phyloP scores from a whole-genome alignment of 1,284 basidiomycete genomes.

The Boletus semigastroideus region DNA sequence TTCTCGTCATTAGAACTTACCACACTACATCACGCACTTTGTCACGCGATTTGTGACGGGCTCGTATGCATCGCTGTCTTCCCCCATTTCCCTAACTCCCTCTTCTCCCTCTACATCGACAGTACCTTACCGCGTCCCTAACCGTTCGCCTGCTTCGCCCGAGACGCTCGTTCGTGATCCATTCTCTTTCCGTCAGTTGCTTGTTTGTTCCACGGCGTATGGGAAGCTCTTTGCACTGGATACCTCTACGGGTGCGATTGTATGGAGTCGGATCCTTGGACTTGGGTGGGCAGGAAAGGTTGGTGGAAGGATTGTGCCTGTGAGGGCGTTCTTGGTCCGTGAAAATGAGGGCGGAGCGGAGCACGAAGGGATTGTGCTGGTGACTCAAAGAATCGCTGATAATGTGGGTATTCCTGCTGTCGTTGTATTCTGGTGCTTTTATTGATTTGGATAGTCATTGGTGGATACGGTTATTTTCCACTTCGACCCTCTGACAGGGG shows the following conservation, averaged over 20 bases:
- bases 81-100: slow-evolving; percentile 34
- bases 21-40: slow-evolving; percentile 69
- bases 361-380: slow-evolving; percentile 51
- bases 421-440: background rate
- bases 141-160: slow-evolving; percentile 30
- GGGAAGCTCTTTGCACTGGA: slow-evolving; percentile 87
- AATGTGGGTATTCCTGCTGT: slow-evolving; percentile 49
- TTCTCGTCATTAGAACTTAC: slow-evolving; percentile 56
- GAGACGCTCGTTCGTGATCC: slow-evolving; percentile 61
- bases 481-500: slow-evolving; percentile 76
- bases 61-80: slow-evolving; percentile 48
- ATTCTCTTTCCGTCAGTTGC: slow-evolving; percentile 87
- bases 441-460: slow-evolving; percentile 35
- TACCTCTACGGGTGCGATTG: slow-evolving; percentile 68
- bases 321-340: slow-evolving; percentile 44
- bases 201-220: slow-evolving; percentile 68
- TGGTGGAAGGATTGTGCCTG: slow-evolving; percentile 52
- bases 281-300: slow-evolving; percentile 61
- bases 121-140: slow-evolving; percentile 34
- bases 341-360: slow-evolving; percentile 9
- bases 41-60: slow-evolving; percentile 71
- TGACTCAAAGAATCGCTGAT: slow-evolving; percentile 58
- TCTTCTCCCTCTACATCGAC: slow-evolving; percentile 19
- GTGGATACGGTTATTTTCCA: slow-evolving; percentile 77
- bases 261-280: slow-evolving; percentile 76